Conservation (phyloP, 768 basidiomycete genomes). For the Macrolepiota albuminosa region DNA sequence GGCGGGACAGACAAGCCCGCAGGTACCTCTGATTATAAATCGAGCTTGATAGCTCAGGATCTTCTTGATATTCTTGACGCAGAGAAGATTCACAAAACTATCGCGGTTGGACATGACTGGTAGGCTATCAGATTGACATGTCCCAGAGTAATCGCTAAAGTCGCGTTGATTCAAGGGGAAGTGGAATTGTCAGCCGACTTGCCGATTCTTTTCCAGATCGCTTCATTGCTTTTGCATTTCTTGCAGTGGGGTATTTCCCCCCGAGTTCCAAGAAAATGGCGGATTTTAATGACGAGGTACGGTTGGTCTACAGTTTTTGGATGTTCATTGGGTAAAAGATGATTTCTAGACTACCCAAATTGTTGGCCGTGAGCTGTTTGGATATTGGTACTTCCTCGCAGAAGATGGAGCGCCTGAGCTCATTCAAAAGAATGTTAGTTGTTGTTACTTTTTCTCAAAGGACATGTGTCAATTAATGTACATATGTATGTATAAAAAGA, state of each 20-base stretch:
- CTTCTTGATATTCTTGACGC: constrained; percentile 37
- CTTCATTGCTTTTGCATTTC: constrained; percentile 35
- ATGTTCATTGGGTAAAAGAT: neutral
- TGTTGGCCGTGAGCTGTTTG: constrained; percentile 26
- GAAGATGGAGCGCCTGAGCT: constrained; percentile 27
- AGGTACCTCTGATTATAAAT: constrained; percentile 29
- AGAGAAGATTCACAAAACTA: constrained; percentile 25
- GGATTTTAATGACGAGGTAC: constrained; percentile 4
- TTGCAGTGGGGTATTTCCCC: constrained; percentile 30
- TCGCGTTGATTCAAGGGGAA: constrained; percentile 29
- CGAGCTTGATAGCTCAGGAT: constrained; percentile 31
- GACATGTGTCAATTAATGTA: neutral
- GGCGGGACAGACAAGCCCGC: constrained; percentile 44
- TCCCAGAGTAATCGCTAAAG: neutral
- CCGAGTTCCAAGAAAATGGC: constrained; percentile 19
- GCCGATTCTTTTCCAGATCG: constrained; percentile 32
- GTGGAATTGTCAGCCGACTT: constrained; percentile 28
- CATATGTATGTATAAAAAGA: constrained; percentile 14
- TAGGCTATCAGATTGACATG: constrained; percentile 9
- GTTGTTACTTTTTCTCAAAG: neutral
- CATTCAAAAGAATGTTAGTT: constrained; percentile 32
- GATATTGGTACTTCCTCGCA: constrained; percentile 34
- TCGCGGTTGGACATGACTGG: constrained; percentile 44
- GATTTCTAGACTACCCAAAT: constrained; percentile 12
- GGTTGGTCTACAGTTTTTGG: neutral